Percentiles rank a stretch among this genome's conserved stretches.
Evolutionary conservation across 73 alveolate species (phyloP).

Genomic region (Blepharisma japonicum): DNA sequence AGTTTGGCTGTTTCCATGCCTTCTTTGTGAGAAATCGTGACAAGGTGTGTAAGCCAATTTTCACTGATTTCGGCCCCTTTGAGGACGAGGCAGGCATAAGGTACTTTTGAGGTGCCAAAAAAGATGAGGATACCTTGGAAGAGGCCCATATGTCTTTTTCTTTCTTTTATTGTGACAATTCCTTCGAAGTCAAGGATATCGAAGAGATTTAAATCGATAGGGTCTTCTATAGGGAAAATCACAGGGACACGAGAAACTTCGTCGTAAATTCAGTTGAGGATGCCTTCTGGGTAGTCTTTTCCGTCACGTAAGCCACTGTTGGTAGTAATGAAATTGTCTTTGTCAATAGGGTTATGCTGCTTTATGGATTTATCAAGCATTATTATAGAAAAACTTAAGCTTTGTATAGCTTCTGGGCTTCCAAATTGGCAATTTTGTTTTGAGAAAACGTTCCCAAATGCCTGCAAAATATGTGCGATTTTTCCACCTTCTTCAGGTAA

Average conservation of each 20-base stretch:
- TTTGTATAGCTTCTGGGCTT: constrained; percentile 23
- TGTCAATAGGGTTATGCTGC: neutral
- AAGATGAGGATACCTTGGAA: neutral
- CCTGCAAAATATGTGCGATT: neutral
- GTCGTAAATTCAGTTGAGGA: constrained; percentile 7
- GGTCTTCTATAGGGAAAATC: neutral
- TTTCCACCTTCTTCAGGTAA: constrained; percentile 9
- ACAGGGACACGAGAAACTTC: neutral
- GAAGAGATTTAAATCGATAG: neutral
- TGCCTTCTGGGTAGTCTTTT: constrained; percentile 3
- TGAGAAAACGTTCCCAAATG: neutral
- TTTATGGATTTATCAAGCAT: neutral
- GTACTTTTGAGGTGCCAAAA: neutral
- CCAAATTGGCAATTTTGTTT: constrained; percentile 23
- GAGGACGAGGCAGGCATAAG: neutral
- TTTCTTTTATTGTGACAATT: neutral
- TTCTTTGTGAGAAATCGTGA: neutral
- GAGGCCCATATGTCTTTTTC: neutral
- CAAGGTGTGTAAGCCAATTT: constrained; percentile 8
- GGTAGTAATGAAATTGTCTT: neutral
- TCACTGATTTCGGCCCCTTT: neutral
- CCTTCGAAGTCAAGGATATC: constrained; percentile 4
- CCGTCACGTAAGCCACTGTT: constrained; percentile 4
- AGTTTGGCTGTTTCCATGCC: constrained; percentile 21
- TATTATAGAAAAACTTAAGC: constrained; percentile 9